Evolutionary conservation across 192 early-diverging fungal species (phyloP).

Genomic region (Fimicolochytrium jonesii): DNA sequence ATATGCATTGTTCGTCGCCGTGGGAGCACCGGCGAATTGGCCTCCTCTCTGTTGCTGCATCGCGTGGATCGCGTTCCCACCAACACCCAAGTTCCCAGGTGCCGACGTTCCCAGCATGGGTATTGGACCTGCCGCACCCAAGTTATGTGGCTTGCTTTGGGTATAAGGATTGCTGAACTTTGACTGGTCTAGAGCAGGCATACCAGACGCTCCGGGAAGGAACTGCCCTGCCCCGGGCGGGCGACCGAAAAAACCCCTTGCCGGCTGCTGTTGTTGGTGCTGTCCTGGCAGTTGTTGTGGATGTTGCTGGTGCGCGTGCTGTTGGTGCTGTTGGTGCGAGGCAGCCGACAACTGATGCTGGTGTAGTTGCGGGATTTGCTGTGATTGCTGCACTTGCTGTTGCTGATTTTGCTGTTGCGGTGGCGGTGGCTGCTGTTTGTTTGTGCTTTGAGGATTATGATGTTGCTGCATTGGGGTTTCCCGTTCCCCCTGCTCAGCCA

Average conservation of each 20-base stretch:
- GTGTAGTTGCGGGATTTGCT: neutral
- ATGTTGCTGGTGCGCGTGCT: neutral
- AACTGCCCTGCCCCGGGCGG: neutral
- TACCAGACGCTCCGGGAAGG: neutral
- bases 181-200: neutral
- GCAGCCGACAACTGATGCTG: neutral
- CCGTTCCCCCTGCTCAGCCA: no score
- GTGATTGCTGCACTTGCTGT: neutral
- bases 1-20: neutral
- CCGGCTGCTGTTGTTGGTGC: neutral
- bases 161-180: neutral
- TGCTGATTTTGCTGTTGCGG: slow-evolving; percentile 3
- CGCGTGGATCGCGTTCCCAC: neutral
- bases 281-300: neutral
- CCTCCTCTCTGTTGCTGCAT: neutral
- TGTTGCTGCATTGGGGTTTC: no score
- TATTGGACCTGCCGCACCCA: neutral
- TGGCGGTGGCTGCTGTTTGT: no score
- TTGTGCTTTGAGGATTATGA: no score
- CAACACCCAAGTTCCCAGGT: neutral
- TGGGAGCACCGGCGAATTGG: neutral
- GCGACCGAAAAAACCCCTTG: neutral
- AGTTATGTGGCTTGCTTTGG: neutral
- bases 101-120: neutral
- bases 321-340: neutral